Evolutionary conservation across 1,284 basidiomycete genomes (phyloP).

Genomic region (Sporisorium iseilematis-ciliati): DNA sequence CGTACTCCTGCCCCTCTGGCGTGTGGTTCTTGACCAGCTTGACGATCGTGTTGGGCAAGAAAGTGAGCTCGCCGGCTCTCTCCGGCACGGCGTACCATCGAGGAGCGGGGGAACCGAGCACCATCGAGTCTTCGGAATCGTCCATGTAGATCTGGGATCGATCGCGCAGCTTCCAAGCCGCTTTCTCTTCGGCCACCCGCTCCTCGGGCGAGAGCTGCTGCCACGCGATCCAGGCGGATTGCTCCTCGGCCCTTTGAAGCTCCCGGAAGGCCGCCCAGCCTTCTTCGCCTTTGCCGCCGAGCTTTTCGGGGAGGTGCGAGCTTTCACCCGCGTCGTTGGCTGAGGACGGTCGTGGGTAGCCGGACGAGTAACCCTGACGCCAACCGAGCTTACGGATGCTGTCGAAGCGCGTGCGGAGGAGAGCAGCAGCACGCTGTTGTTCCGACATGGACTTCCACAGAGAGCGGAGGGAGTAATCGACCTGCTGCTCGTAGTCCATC

Average conservation of each 20-base stretch:
- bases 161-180: conserved; percentile 64
- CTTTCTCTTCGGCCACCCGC: conserved; percentile 54
- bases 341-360: conserved; percentile 57
- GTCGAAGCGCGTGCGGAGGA: conserved; percentile 48
- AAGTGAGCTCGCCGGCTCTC: conserved; percentile 79
- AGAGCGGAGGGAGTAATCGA: conserved; percentile 44
- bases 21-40: conserved; percentile 87
- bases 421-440: conserved; percentile 30
- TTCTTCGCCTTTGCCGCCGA: conserved; percentile 22
- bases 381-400: conserved; percentile 64
- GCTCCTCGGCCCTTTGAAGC: conserved; percentile 48
- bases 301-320: conserved; percentile 26
- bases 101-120: conserved; percentile 48
- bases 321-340: conserved; percentile 11
- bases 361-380: conserved; percentile 65
- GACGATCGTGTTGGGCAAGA: conserved; percentile 88
- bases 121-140: conserved; percentile 53
- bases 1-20: conserved; percentile 82
- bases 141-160: conserved; percentile 65
- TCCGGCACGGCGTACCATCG: conserved; percentile 64
- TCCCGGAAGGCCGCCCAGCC: conserved; percentile 37
- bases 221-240: conserved; percentile 62
- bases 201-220: conserved; percentile 35
- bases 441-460: conserved; percentile 44
- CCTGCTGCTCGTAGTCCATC: conserved; percentile 49